Evolutionary conservation across 164 flowering plant species (phyloP), one percentile per base, ranked within the genome.

Genomic region (Dillenia turbinata): DNA sequence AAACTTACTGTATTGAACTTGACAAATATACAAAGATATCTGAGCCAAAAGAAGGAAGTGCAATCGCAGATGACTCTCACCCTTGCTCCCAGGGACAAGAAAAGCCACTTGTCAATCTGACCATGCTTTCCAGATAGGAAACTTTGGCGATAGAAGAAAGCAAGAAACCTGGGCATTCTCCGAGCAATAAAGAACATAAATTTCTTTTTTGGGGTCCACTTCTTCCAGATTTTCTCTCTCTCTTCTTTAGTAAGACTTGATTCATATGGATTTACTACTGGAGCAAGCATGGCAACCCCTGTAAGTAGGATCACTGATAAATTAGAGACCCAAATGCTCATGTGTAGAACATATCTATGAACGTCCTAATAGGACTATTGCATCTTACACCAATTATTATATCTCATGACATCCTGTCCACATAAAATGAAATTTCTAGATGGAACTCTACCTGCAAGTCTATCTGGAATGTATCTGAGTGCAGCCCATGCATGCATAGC

Each of bases 401-500:
- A 33, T 33, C 40, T 33, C 7, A 33, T 33, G 40, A 33, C 40
- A 33, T 33, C 40, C 5, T 33, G 40, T 33, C 40, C 40, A 6
- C 40, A 33, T 33, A 5, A 33, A 33, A 33, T 33, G 40, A 6
- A 33, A 33, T 4, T 33, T 33, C 40, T 33, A 4, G 40, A 33
- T 33, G 40, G 40, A 33, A 33, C 40, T 6, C 40, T 33, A 94
- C 99, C 97, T 69, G 93, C 93, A 73, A 94, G 74, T 64, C 79
- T 85, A 56, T 83, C 69, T 17, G 99, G 90, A 65, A 89, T 84
- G 69, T 89, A 83, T 69, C 78, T 82, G 40, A 91, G 84, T 12
- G 97, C 85, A 79, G 96, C 96, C 96, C 92, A 91, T 55, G 85
- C 82, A 82, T 94, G 97, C 73, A 87, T 79, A 57, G 79, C 75